These are phyloP conservation scores for Nymphaea colorata DNA, from an alignment of 164 flowering plant species.

Conservation along the genomic window DNA sequence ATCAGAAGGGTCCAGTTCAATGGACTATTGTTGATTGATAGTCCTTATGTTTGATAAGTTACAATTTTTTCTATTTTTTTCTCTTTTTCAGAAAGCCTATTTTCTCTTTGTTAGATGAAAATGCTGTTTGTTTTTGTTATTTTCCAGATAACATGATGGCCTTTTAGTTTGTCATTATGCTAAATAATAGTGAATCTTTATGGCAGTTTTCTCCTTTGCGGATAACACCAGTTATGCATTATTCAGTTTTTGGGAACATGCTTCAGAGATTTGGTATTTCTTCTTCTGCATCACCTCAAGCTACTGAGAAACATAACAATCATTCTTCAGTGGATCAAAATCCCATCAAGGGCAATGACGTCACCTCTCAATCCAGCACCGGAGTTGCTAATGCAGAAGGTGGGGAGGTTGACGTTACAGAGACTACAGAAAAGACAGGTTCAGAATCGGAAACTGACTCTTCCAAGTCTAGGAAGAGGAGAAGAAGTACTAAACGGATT, in stretches of 20 bases:
- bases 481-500: conserved; percentile 33
- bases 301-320: conserved; percentile 30
- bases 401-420: conserved; percentile 15
- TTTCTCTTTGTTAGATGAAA: too few species aligned
- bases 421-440: conserved; percentile 32
- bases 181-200: background rate
- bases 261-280: conserved; percentile 43
- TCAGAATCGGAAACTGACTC: conserved; percentile 17
- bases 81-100: too few species aligned
- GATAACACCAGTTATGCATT: conserved; percentile 16
- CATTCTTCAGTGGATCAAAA: conserved; percentile 21
- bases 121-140: too few species aligned
- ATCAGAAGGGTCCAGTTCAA: too few species aligned
- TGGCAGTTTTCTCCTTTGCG: conserved; percentile 11
- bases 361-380: background rate
- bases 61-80: too few species aligned
- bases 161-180: background rate
- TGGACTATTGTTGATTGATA: too few species aligned
- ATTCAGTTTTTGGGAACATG: conserved; percentile 9
- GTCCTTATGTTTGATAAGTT: too few species aligned
- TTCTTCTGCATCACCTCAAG: conserved; percentile 59
- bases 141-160: background rate
- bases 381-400: conserved; percentile 10
- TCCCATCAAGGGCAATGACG: background rate
- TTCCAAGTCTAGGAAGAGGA: conserved; percentile 18